Evolutionary conservation across 805 yeast genomes (phyloP).

Genomic region (Candida insectorum): DNA sequence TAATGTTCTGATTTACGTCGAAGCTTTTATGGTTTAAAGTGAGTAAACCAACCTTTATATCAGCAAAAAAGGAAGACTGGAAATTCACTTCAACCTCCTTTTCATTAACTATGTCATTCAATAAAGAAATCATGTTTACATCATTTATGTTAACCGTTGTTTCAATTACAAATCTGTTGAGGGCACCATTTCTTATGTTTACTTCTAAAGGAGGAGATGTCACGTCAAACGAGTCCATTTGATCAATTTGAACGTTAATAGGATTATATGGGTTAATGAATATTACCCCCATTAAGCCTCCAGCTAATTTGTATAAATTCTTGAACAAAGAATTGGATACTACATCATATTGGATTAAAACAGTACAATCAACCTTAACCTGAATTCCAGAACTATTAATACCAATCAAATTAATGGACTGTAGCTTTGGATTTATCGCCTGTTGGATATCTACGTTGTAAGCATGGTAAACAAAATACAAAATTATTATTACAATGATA

Average conservation of each 20-base stretch:
- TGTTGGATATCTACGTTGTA: conserved; percentile 10
- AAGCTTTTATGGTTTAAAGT: conserved; percentile 9
- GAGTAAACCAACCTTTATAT: conserved; percentile 16
- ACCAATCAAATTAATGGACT: conserved; percentile 20
- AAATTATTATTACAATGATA: conserved; percentile 9
- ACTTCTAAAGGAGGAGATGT: conserved; percentile 9
- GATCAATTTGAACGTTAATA: conserved; percentile 16
- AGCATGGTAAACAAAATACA: conserved; percentile 13
- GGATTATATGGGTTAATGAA: conserved; percentile 17
- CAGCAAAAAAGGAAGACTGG: conserved; percentile 16
- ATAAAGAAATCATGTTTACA: conserved; percentile 9
- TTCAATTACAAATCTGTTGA: conserved; percentile 8
- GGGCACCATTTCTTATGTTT: conserved; percentile 7
- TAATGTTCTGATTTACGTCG: conserved; percentile 11
- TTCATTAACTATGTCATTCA: conserved; percentile 13
- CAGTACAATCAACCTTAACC: conserved; percentile 23
- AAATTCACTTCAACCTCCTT: conserved; percentile 20
- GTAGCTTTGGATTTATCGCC: conserved; percentile 20
- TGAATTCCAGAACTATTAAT: conserved; percentile 25
- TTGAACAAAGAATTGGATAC: conserved; percentile 20
- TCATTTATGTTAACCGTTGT: conserved; percentile 8
- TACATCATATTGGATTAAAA: conserved; percentile 25
- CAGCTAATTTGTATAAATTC: conserved; percentile 17
- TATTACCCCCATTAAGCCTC: conserved; percentile 20
- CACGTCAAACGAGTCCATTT: conserved; percentile 12